These are phyloP conservation scores for Colletotrichum liriopes DNA, from an alignment of 2,329 filamentous ascomycete species.

Conservation along the genomic window DNA sequence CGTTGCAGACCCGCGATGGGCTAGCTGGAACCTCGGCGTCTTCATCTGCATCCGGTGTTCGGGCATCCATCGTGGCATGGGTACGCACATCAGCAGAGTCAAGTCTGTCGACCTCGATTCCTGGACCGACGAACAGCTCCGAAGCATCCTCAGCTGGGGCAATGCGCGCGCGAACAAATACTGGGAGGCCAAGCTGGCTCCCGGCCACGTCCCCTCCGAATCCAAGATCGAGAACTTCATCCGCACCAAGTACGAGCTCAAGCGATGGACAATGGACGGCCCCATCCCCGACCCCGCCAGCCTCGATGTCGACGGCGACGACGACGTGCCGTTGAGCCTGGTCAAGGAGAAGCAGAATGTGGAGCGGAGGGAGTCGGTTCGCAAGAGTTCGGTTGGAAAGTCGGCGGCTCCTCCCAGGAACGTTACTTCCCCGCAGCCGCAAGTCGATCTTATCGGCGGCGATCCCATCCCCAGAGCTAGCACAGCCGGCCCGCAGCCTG, in stretches of 20 bases:
- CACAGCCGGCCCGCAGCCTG: conserved; percentile 77
- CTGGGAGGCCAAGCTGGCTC: conserved; percentile 95
- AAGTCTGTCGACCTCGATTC: conserved; percentile 98
- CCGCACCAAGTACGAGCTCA: conserved; percentile 98
- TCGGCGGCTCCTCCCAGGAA: conserved; percentile 52
- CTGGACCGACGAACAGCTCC: conserved; percentile 98
- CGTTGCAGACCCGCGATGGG: conserved; percentile 91
- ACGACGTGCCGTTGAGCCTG: conserved; percentile 79
- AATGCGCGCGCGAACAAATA: conserved; percentile 98
- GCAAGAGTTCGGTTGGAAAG: conserved; percentile 72
- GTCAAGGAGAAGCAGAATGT: conserved; percentile 78
- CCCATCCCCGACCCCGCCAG: conserved; percentile 93
- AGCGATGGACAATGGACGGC: conserved; percentile 99
- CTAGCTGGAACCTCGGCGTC: conserved; percentile 97
- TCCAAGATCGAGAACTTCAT: conserved; percentile 99
- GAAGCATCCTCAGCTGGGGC: conserved; percentile 95
- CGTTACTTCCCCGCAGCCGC: conserved; percentile 58
- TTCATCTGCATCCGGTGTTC: conserved; percentile 99
- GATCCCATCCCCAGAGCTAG: conserved; percentile 79
- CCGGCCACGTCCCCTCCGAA: conserved; percentile 94
- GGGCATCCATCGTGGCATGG: conserved; percentile 98
- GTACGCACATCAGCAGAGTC: conserved; percentile 97
- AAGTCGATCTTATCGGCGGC: conserved; percentile 88
- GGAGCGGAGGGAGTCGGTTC: conserved; percentile 70
- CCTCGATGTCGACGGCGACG: conserved; percentile 86